Conservation (phyloP, 2,329 filamentous ascomycete genomes). For the Colletotrichum sp. region DNA sequence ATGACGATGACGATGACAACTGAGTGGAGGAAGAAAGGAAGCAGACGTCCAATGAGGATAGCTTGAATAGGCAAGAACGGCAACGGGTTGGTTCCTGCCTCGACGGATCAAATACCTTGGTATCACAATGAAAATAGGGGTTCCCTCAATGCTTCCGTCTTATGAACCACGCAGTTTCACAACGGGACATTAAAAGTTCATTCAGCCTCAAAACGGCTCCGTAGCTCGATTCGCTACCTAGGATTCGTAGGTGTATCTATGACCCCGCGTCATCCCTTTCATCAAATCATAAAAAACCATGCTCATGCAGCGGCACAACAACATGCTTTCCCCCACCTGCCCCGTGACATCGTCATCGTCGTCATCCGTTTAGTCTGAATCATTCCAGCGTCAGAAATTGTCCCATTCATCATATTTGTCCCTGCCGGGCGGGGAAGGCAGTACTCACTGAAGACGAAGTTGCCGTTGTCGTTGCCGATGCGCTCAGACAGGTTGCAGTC, state of each 20-base stretch:
- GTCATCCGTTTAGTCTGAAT: background rate
- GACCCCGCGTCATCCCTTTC: background rate
- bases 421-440: no score
- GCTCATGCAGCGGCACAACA: background rate
- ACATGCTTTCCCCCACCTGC: background rate
- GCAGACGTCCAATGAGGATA: background rate
- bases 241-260: background rate
- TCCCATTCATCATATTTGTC: background rate
- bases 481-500: constrained; percentile 63
- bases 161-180: background rate
- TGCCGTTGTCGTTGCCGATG: constrained; percentile 57
- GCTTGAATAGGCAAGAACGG: background rate
- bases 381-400: background rate
- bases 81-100: background rate
- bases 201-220: background rate
- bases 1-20: background rate
- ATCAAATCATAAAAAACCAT: background rate
- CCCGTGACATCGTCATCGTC: background rate
- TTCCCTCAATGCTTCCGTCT: background rate
- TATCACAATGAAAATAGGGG: background rate
- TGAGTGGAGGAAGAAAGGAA: background rate
- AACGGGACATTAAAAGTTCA: background rate
- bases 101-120: background rate
- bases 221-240: constrained; percentile 11
- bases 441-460: constrained; percentile 34